Evolutionary conservation across 345 rosid genomes (phyloP), one percentile per base, ranked within the genome.

Genomic region (Brassica carinata): DNA sequence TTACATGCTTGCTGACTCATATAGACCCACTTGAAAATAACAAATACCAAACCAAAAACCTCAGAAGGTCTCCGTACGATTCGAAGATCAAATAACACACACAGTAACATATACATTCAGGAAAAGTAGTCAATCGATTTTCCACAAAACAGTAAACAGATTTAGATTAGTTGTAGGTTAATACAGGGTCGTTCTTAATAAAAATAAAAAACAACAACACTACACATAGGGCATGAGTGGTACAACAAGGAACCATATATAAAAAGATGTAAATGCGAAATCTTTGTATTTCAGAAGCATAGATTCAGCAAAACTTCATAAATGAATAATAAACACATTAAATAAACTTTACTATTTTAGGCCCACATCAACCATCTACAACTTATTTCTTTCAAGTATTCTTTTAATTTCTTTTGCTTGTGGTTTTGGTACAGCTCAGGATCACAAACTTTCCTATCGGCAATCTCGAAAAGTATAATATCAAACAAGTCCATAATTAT

Each of bases 261-360:
- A 70, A n/a, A 40, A 31, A 63, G 64, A 31, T 40, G 70, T 71
- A 71, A 71, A 64, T 78, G 71, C 71, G 17, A 62, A 62, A n/a
- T 29, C 30, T 43, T 59, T 76, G 59, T 10, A 26, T 69, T 15
- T 69, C 69, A 76, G 31, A 40, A 68, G 5, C 79, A 58, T 68
- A 59, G 38, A 76, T 67, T 68, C 48, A 77, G 33, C 69, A 61
- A 62, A 69, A 69, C 13, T 29, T 13, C 13, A 45, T 18, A 31
- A 15, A 62, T 34, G 36, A 48, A 71, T 19, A 23, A 15, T 43
- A 40, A 17, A 0, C 48, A 3, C 48, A 77, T 69, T 69, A 40
- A 62, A 64, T 72, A 27, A 65, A 62, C 71, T 63, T 77, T 51
- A 78, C 38, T 62, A 0, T 63, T 53, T 78, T n/a, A 77, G 77